phyloP scores from a whole-genome alignment of 495 filamentous ascomycete genomes.

The Penicillium ochrochloron region DNA sequence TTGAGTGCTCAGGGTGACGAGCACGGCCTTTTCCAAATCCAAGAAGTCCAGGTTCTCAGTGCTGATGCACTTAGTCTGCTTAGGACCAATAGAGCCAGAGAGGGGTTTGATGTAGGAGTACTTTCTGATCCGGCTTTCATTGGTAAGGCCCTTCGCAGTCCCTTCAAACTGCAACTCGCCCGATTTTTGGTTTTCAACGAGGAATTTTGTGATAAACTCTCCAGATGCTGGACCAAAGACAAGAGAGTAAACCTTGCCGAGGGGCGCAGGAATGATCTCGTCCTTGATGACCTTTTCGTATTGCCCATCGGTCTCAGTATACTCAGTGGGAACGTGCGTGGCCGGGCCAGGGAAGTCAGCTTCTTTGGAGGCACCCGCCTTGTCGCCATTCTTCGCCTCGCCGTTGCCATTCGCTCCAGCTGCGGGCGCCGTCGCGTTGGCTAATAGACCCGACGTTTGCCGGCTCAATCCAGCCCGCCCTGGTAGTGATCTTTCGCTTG shows the following conservation, averaged over 20 bases:
- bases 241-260: conserved; percentile 89
- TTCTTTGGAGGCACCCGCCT: conserved; percentile 59
- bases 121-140: conserved; percentile 70
- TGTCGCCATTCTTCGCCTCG: conserved; percentile 57
- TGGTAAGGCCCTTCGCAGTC: conserved; percentile 74
- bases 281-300: conserved; percentile 86
- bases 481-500: conserved; percentile 59
- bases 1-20: conserved; percentile 78
- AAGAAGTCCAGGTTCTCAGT: conserved; percentile 79
- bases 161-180: conserved; percentile 82
- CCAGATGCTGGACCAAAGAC: conserved; percentile 82
- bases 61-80: conserved; percentile 92
- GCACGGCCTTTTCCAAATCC: conserved; percentile 86
- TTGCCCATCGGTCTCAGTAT: conserved; percentile 73
- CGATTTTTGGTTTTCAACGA: conserved; percentile 86
- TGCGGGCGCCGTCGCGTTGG: conserved; percentile 40
- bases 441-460: conserved; percentile 67
- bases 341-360: conserved; percentile 86
- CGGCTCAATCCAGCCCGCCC: conserved; percentile 59
- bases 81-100: conserved; percentile 81
- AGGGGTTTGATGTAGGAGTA: conserved; percentile 95
- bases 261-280: conserved; percentile 81
- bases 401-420: conserved; percentile 33
- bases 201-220: conserved; percentile 80
- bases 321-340: conserved; percentile 82